Evolutionary conservation across 1,284 basidiomycete species (phyloP).

Genomic region (Neonothopanus nambi): DNA sequence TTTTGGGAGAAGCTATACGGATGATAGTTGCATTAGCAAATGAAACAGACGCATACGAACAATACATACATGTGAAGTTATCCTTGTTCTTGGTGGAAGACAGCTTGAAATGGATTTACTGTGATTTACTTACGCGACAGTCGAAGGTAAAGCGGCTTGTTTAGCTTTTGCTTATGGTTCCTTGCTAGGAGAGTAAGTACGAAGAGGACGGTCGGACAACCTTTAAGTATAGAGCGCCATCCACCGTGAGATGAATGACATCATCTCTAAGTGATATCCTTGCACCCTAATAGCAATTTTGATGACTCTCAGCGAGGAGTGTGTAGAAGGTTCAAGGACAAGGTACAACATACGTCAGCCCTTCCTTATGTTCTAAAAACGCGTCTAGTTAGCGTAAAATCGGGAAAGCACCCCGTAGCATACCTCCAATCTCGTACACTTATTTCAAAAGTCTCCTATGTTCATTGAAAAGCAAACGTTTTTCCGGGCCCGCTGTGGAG

Average conservation of each 20-base stretch:
- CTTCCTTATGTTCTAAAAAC: no score
- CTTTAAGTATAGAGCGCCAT: not conserved
- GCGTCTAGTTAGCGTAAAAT: no score
- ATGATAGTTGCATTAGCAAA: not conserved
- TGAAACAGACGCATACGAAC: not conserved
- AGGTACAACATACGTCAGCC: no score
- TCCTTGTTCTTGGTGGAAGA: not conserved
- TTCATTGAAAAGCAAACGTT: no score
- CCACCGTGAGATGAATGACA: constrained; percentile 3
- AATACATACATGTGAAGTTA: not conserved
- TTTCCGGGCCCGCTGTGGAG: no score
- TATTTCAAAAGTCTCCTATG: no score
- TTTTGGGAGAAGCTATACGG: not conserved
- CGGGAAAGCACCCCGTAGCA: no score
- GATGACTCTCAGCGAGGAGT: no score
- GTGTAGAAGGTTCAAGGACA: no score
- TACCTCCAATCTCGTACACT: no score
- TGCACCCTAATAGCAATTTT: no score
- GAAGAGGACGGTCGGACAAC: not conserved
- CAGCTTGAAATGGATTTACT: not conserved
- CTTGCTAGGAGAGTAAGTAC: not conserved
- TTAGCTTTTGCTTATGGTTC: not conserved
- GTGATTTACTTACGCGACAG: not conserved
- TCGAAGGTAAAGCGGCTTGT: not conserved
- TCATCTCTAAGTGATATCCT: not conserved